Conservation (phyloP, 169 alveolate genomes). For the Plasmodium vivax region DNA sequence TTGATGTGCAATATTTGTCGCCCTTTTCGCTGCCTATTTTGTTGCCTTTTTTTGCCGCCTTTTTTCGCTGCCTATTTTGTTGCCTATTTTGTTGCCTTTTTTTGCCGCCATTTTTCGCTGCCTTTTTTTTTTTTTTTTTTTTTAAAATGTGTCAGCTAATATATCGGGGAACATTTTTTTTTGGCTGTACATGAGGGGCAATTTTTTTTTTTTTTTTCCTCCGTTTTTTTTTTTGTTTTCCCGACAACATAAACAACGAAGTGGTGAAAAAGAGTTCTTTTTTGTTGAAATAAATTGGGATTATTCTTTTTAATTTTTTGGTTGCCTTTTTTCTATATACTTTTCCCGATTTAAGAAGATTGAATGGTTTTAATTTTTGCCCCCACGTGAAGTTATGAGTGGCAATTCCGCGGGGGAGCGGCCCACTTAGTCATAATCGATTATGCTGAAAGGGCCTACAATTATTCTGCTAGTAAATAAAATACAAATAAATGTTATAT, state of each 20-base stretch:
- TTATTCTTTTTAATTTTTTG: neutral
- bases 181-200: neutral
- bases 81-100: neutral
- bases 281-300: neutral
- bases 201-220: neutral
- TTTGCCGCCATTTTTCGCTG: neutral
- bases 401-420: neutral
- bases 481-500: no score
- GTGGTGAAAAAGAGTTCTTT: neutral
- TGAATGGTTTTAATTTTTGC: neutral
- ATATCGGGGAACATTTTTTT: neutral
- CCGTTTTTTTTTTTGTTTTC: neutral
- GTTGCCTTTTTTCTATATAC: neutral
- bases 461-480: no score
- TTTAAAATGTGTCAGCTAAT: conserved; percentile 1
- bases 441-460: neutral
- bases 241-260: conserved; percentile 9
- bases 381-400: neutral
- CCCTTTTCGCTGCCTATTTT: neutral
- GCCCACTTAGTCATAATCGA: neutral
- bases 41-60: neutral
- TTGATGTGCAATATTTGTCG: neutral
- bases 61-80: neutral
- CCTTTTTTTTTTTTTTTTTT: conserved; percentile 12
- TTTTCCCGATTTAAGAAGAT: neutral